Conservation (phyloP, 306 rosid species). For the Cucumis cinereus region DNA sequence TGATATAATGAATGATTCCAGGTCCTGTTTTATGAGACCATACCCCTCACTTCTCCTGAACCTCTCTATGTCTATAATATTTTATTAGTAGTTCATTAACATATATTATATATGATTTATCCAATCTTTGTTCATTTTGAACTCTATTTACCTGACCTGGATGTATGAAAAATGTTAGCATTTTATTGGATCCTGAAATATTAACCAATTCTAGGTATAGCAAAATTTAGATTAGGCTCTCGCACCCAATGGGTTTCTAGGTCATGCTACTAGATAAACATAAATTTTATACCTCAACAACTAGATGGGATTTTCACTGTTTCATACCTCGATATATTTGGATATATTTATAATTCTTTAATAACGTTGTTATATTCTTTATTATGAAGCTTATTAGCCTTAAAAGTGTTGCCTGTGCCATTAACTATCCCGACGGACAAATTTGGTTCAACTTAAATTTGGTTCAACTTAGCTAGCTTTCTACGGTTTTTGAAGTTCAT, state of each 20-base stretch:
- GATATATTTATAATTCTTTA: too few relatives aligned
- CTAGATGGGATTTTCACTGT: too few relatives aligned
- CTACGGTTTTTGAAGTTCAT: neutral
- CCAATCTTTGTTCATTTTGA: neutral
- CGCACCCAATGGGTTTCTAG: too few relatives aligned
- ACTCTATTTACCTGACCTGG: neutral
- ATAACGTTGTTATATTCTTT: too few relatives aligned
- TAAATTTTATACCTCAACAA: too few relatives aligned
- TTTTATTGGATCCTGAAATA: neutral
- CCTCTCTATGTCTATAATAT: neutral
- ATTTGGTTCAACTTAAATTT: neutral
- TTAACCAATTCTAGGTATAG: too few relatives aligned
- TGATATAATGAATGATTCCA: constrained; percentile 2
- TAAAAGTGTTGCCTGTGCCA: too few relatives aligned
- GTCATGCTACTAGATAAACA: too few relatives aligned
- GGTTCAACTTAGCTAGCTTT: neutral
- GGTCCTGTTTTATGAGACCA: neutral
- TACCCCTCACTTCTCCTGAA: neutral
- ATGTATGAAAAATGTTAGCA: neutral
- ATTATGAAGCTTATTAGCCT: too few relatives aligned
- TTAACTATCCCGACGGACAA: too few relatives aligned
- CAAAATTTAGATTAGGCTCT: too few relatives aligned
- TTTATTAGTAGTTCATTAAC: neutral
- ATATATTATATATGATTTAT: neutral
- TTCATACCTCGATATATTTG: too few relatives aligned